Base-by-base conservation (phyloP, 441 rosid genomes). In the Gossypium schwendimanii region DNA sequence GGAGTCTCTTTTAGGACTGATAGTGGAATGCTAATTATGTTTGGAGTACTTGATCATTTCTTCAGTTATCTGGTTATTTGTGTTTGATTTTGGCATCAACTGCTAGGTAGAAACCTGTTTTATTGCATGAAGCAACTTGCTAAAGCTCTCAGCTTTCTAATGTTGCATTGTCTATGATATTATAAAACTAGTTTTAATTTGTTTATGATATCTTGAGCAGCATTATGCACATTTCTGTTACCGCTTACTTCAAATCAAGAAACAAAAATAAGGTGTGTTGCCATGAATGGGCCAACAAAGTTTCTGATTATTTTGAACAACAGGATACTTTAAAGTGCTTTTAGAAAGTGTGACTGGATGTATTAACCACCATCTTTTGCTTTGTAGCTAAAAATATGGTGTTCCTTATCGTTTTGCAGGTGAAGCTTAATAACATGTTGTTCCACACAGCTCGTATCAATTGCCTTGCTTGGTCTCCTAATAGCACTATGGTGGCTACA, bases 391-490 rank as follows among this genome's bases (percentile, higher is more conserved):
- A 60, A 31, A 24, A 71, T 65, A 57, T 57, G 6, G 49, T 57
- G 49, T 41, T 55, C 9, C 10, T n/a, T 47, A 53, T 28, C 59
- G 36, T 64, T 54, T 79, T 74, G 79, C 83, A 84, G 87, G 83
- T 84, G 79, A 81, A 82, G 76, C 76, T 84, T 12, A 81, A 84
- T 50, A 81, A 81, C 79, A 81, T 84, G 87, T 57, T 84, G 70
- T 81, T 44, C 74, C 87, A 84, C 79, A 71, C 85, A 72, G 83
- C 85, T 69, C 77, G 85, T 44, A 74, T 84, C 70, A 84, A 84
- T 69, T 80, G 83, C 70, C 71, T 84, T 63, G 85, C 82, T 72
- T 81, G 85, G 87, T 79, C 85, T 58, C 87, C 87, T 28, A 73
- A 72, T 74, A 71, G 79, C 77, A 70, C 77, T 21, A 55, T 64